phyloP scores from a whole-genome alignment of 2,329 filamentous ascomycete genomes.

The Cladosporium colombiae region DNA sequence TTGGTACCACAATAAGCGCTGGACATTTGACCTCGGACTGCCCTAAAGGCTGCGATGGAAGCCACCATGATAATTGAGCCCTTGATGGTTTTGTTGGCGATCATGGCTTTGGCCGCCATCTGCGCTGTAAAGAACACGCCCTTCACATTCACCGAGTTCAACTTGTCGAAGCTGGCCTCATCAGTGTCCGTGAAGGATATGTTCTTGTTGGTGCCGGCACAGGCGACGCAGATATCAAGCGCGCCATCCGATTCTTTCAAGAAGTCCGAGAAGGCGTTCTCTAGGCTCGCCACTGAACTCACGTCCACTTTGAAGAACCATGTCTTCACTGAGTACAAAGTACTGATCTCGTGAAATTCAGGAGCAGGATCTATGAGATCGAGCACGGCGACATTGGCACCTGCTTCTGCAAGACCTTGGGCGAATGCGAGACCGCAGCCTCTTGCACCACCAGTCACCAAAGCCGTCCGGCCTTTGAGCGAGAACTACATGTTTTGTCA shows the following conservation, averaged over 20 bases:
- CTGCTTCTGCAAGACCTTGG: constrained; percentile 66
- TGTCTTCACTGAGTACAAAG: constrained; percentile 63
- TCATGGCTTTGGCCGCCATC: constrained; percentile 53
- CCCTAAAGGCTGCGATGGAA: constrained; percentile 56
- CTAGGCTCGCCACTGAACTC: constrained; percentile 36
- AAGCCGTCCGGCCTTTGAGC: constrained; percentile 68
- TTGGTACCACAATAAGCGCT: constrained; percentile 46
- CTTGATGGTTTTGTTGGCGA: constrained; percentile 51
- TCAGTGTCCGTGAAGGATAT: constrained; percentile 48
- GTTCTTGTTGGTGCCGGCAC: constrained; percentile 50
- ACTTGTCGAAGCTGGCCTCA: constrained; percentile 44
- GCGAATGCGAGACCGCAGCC: constrained; percentile 69
- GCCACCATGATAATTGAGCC: constrained; percentile 58
- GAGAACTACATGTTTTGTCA: constrained; percentile 53
- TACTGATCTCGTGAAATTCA: constrained; percentile 28
- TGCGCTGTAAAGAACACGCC: constrained; percentile 52
- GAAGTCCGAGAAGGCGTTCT: constrained; percentile 38
- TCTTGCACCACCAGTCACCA: constrained; percentile 68
- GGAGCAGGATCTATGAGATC: constrained; percentile 54
- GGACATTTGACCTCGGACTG: constrained; percentile 51
- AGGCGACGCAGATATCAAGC: constrained; percentile 49
- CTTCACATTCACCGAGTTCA: constrained; percentile 48
- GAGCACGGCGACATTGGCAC: constrained; percentile 61
- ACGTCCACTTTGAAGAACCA: constrained; percentile 39
- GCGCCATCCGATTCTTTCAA: constrained; percentile 39